phyloP scores from a whole-genome alignment of 2,329 filamentous ascomycete genomes.

The Talaromyces sp. region DNA sequence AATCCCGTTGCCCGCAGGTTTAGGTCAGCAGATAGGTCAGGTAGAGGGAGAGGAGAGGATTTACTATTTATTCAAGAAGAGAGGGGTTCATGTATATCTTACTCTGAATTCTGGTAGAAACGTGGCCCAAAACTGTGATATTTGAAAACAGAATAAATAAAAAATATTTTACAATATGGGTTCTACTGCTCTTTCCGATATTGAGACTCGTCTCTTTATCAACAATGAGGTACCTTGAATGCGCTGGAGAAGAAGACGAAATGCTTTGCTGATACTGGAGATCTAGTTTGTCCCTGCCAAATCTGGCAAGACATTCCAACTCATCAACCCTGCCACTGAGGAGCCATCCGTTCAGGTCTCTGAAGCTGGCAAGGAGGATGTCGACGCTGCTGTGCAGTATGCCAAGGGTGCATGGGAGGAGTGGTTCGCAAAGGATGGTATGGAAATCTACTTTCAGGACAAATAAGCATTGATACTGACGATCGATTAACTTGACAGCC shows the following conservation, averaged over 20 bases:
- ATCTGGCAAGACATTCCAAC: not conserved
- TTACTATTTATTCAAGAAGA: not conserved
- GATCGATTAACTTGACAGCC: slow-evolving; percentile 28
- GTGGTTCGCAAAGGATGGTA: slow-evolving; percentile 42
- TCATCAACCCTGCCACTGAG: slow-evolving; percentile 1
- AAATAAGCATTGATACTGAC: slow-evolving; percentile 30
- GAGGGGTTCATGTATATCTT: not conserved
- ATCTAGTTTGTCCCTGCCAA: not conserved
- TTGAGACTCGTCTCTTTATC: slow-evolving; percentile 3
- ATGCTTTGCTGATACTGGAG: not conserved
- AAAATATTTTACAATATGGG: not conserved
- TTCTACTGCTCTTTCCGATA: not conserved
- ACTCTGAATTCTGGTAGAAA: not conserved
- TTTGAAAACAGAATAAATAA: not conserved
- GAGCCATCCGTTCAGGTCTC: slow-evolving; percentile 46
- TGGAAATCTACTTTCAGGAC: slow-evolving; percentile 27
- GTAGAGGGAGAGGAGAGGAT: not conserved
- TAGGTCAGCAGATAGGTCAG: not conserved
- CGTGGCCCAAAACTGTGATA: not conserved
- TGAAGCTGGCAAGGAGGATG: slow-evolving; percentile 39
- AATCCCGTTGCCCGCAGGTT: not conserved
- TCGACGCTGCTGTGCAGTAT: slow-evolving; percentile 47
- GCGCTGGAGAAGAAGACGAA: not conserved
- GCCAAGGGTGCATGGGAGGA: slow-evolving; percentile 47
- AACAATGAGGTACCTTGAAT: not conserved